A percentile compares a stretch with the other conserved stretches of the same genome.
These are phyloP conservation scores for Fusarium oligoseptatum DNA, from an alignment of 2,329 filamentous ascomycete species.

Conservation along the genomic window DNA sequence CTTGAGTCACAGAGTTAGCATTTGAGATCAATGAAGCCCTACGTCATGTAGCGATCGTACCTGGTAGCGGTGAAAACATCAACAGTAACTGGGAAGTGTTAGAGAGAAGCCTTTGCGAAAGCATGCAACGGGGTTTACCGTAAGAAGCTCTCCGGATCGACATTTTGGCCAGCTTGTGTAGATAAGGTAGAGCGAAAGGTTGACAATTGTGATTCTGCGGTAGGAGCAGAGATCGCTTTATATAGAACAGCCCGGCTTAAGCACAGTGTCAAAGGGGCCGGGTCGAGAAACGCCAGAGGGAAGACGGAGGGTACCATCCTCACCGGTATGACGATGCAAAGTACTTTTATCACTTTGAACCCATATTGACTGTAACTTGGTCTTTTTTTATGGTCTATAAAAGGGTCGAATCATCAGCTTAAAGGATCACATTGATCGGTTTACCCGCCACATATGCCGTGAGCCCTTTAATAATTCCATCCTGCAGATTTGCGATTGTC, in stretches of 20 bases:
- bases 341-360: too few relatives aligned
- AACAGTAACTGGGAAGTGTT: neutral
- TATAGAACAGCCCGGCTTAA: neutral
- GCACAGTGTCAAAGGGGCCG: neutral
- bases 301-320: neutral
- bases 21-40: too few relatives aligned
- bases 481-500: neutral
- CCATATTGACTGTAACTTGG: too few relatives aligned
- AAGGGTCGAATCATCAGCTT: neutral
- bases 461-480: neutral
- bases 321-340: too few relatives aligned
- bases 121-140: neutral
- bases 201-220: accelerated
- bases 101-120: neutral
- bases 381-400: neutral
- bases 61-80: neutral
- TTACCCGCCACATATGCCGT: too few relatives aligned
- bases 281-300: neutral
- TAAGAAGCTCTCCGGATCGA: neutral
- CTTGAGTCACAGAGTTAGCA: too few relatives aligned
- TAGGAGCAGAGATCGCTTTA: neutral
- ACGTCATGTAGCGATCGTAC: neutral
- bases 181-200: neutral
- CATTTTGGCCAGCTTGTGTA: neutral
- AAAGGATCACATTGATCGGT: too few relatives aligned